A percentile compares a stretch with the other conserved stretches of the same genome.
phyloP scores from a whole-genome alignment of 768 basidiomycete genomes.

The Chalciporus sphaerocephalus region DNA sequence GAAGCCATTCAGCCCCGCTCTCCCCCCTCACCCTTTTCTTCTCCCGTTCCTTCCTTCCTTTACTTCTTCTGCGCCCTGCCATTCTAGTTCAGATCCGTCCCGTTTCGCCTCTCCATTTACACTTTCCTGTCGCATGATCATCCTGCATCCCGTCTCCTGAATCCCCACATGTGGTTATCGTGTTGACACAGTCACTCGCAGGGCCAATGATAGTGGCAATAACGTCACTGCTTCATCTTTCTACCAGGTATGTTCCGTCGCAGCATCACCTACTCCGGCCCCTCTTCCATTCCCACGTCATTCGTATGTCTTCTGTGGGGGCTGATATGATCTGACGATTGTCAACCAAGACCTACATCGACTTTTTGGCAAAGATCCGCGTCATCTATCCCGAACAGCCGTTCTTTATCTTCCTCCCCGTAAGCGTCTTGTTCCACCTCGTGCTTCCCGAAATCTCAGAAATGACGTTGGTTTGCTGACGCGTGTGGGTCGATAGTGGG shows the following conservation, averaged over 20 bases:
- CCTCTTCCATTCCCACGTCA: no score
- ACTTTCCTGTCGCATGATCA: no score
- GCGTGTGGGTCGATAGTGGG: no score
- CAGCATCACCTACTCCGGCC: no score
- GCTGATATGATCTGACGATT: background rate
- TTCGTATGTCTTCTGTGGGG: no score
- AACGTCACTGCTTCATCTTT: constrained; percentile 43
- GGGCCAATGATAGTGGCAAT: constrained; percentile 55
- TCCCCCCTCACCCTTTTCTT: no score
- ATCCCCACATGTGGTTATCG: background rate
- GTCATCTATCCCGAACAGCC: constrained; percentile 41
- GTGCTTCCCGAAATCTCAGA: no score
- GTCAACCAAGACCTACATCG: constrained; percentile 45
- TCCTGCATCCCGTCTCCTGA: no score
- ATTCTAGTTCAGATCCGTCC: background rate
- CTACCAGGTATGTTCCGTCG: constrained; percentile 30
- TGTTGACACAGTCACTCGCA: constrained; percentile 14
- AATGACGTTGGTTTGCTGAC: constrained; percentile 49
- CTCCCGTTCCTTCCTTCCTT: background rate
- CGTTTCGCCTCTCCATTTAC: background rate
- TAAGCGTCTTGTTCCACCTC: constrained; percentile 34
- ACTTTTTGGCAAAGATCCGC: constrained; percentile 44
- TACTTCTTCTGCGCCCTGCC: no score
- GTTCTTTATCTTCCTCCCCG: constrained; percentile 53
- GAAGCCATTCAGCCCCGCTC: constrained; percentile 18